These are phyloP conservation scores for Cystobasidium slooffiae DNA, from an alignment of 1,284 basidiomycete genomes.

Conservation along the genomic window DNA sequence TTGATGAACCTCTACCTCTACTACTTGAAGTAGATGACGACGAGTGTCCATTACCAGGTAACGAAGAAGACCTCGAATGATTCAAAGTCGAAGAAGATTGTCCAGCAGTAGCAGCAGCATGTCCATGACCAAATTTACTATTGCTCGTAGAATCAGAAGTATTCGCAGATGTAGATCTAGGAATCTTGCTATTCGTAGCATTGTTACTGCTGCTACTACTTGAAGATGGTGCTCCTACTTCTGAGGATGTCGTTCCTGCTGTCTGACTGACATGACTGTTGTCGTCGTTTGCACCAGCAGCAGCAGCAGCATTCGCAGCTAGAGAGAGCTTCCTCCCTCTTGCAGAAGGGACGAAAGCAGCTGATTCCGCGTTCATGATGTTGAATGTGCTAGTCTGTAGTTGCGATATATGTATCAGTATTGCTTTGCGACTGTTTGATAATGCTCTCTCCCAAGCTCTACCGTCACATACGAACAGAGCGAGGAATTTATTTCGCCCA, in stretches of 20 bases:
- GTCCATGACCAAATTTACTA: background rate
- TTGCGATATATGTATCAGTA: background rate
- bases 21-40: constrained; percentile 1
- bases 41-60: constrained; percentile 8
- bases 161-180: constrained; percentile 10
- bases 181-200: background rate
- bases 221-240: background rate
- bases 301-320: too few species aligned
- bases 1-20: constrained; percentile 28
- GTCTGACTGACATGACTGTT: background rate
- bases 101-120: background rate
- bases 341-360: constrained; percentile 46
- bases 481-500: constrained; percentile 5
- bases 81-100: background rate
- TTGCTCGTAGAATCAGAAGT: background rate
- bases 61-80: background rate
- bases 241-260: background rate
- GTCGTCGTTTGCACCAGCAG: background rate
- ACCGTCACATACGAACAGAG: background rate
- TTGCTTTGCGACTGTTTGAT: background rate
- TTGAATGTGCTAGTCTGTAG: background rate
- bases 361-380: constrained; percentile 48
- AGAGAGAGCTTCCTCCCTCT: constrained; percentile 34
- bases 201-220: background rate
- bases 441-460: background rate